These are phyloP conservation scores for Ampelocalamus luodianensis DNA, from an alignment of 176 grass and related monocot genomes.

Conservation along the genomic window DNA sequence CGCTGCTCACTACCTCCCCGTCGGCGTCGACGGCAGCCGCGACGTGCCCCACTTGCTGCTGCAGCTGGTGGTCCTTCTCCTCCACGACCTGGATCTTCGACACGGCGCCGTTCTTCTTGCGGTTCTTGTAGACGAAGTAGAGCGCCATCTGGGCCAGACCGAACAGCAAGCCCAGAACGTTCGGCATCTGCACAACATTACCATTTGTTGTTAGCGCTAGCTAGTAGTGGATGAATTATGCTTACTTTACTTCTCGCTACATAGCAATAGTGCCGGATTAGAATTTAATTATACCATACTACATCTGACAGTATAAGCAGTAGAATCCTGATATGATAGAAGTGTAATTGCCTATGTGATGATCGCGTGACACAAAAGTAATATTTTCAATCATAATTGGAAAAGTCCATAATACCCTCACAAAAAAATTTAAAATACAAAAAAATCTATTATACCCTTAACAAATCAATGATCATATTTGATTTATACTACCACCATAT, in stretches of 20 bases:
- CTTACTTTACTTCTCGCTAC: neutral
- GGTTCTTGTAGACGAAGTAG: slow-evolving; percentile 74
- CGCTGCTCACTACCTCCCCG: neutral
- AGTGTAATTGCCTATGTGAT: too few species aligned
- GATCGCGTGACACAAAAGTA: too few species aligned
- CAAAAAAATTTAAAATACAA: too few species aligned
- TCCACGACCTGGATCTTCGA: slow-evolving; percentile 45
- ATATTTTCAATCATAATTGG: too few species aligned
- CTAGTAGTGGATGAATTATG: neutral
- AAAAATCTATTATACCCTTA: too few species aligned
- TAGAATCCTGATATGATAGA: too few species aligned
- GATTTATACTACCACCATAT: too few species aligned
- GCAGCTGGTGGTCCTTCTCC: slow-evolving; percentile 29
- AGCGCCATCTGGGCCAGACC: slow-evolving; percentile 73
- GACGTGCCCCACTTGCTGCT: neutral
- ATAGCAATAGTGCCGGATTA: neutral
- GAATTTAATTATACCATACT: too few species aligned
- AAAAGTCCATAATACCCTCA: too few species aligned
- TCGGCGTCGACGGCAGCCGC: neutral
- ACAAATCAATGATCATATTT: too few species aligned
- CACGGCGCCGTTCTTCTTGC: slow-evolving; percentile 57
- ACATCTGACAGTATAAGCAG: too few species aligned
- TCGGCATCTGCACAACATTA: slow-evolving; percentile 62
- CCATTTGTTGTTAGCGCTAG: neutral
- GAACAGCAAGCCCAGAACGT: slow-evolving; percentile 78